Percentiles rank a stretch among this genome's conserved stretches.
These are phyloP conservation scores for Orbilia oligospora DNA, from an alignment of 2,329 filamentous ascomycete genomes.

Conservation along the genomic window DNA sequence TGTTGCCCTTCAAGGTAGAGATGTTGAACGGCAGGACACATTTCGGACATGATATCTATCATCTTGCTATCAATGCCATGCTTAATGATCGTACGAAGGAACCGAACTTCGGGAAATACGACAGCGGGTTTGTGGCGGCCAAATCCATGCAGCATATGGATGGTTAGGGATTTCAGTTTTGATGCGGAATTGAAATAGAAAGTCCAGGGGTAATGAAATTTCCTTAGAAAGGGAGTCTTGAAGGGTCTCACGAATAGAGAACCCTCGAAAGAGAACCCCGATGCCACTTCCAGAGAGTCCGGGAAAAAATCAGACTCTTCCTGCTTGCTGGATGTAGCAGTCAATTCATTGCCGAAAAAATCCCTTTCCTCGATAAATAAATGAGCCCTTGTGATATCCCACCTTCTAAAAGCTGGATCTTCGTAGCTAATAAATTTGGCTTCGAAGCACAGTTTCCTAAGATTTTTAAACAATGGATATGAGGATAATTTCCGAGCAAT, in stretches of 20 bases:
- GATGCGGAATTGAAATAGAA: background rate
- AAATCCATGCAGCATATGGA: background rate
- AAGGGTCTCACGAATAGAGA: background rate
- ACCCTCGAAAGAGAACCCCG: background rate
- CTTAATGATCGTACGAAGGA: background rate
- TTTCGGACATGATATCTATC: background rate
- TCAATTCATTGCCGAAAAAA: background rate
- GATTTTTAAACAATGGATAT: slow-evolving; percentile 3
- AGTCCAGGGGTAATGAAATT: background rate
- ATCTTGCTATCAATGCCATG: background rate
- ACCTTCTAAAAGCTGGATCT: background rate
- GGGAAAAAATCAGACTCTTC: background rate
- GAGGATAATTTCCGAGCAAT: background rate
- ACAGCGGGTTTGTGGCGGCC: background rate
- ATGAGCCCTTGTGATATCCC: background rate
- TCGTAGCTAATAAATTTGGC: background rate
- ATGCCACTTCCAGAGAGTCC: background rate
- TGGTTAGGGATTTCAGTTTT: background rate
- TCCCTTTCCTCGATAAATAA: background rate
- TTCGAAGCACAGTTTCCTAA: background rate
- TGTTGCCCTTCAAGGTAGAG: background rate
- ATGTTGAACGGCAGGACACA: background rate
- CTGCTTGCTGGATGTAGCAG: no score
- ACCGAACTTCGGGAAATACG: background rate
- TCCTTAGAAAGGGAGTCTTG: no score